Evolutionary conservation across 2,329 filamentous ascomycete species (phyloP).

Genomic region (Fusarium luffae): DNA sequence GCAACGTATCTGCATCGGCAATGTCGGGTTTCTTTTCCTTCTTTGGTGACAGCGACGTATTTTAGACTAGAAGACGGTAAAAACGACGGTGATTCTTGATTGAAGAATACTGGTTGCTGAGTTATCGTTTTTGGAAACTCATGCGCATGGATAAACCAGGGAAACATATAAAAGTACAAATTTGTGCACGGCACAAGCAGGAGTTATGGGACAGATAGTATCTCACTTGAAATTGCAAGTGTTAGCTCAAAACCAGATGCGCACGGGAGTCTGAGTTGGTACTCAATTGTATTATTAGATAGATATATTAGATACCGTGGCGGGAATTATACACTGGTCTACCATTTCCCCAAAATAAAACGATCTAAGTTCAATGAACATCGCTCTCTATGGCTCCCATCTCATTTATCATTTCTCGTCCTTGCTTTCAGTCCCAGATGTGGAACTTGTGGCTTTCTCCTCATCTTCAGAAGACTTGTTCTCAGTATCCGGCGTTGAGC

Average conservation of each 20-base stretch:
- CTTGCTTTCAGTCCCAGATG: constrained; percentile 13
- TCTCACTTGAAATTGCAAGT: not conserved
- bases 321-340: not conserved
- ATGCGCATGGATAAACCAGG: not conserved
- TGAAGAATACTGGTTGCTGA: not conserved
- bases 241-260: not conserved
- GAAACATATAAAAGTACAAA: not conserved
- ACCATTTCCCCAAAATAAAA: not conserved
- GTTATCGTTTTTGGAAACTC: not conserved
- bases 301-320: constrained; percentile 8
- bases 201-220: not conserved
- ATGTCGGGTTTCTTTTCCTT: not conserved
- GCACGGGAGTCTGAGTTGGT: not conserved
- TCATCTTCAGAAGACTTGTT: constrained; percentile 18
- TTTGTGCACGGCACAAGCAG: not conserved
- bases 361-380: not conserved
- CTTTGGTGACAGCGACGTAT: not conserved
- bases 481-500: constrained; percentile 11
- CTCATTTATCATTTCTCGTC: constrained; percentile 28
- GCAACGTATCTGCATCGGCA: not conserved
- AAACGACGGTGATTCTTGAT: not conserved
- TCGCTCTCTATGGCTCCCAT: not conserved
- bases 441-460: not conserved
- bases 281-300: constrained; percentile 23
- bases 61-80: not conserved